Percentiles rank a stretch among this genome's conserved stretches.
These are phyloP conservation scores for Phytophthora cryptogea DNA, from an alignment of 352 stramenopile species.

Conservation along the genomic window DNA sequence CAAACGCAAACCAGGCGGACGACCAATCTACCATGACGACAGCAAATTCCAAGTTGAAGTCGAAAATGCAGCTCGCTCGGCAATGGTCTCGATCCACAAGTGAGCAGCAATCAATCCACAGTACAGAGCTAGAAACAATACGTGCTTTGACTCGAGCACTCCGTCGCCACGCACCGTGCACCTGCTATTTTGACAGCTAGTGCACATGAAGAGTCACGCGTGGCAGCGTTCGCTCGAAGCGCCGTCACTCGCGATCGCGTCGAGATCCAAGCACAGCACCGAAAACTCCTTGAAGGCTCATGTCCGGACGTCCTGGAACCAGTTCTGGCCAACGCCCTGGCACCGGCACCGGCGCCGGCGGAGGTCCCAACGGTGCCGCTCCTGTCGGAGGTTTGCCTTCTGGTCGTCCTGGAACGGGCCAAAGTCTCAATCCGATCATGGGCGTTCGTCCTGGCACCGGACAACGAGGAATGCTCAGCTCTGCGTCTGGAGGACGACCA, in stretches of 20 bases:
- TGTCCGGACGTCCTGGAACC: conserved; percentile 46
- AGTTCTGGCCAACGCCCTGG: conserved; percentile 61
- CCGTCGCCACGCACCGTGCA: conserved; percentile 17
- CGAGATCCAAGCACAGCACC: conserved; percentile 18
- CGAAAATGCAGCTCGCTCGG: conserved; percentile 23
- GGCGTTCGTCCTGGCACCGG: conserved; percentile 55
- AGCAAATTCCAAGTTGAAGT: conserved; percentile 15
- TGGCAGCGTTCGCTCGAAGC: not conserved
- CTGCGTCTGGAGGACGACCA: conserved; percentile 52
- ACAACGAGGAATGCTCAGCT: conserved; percentile 52
- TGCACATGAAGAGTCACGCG: conserved; percentile 19
- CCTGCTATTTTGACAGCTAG: conserved; percentile 7
- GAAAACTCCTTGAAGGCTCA: not conserved
- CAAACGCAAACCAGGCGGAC: conserved; percentile 11
- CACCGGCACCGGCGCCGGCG: conserved; percentile 51
- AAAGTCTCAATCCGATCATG: conserved; percentile 66
- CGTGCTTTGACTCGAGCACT: conserved; percentile 14
- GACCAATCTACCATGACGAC: not conserved
- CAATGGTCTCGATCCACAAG: conserved; percentile 8
- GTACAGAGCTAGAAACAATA: conserved; percentile 8
- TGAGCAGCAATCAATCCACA: not conserved
- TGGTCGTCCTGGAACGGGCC: conserved; percentile 57
- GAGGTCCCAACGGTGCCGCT: conserved; percentile 27
- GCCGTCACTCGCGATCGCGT: conserved; percentile 16
- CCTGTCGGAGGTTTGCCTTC: conserved; percentile 24